Conservation (phyloP, 2,329 filamentous ascomycete species). For the Stagonosporopsis cucurbitacearum region DNA sequence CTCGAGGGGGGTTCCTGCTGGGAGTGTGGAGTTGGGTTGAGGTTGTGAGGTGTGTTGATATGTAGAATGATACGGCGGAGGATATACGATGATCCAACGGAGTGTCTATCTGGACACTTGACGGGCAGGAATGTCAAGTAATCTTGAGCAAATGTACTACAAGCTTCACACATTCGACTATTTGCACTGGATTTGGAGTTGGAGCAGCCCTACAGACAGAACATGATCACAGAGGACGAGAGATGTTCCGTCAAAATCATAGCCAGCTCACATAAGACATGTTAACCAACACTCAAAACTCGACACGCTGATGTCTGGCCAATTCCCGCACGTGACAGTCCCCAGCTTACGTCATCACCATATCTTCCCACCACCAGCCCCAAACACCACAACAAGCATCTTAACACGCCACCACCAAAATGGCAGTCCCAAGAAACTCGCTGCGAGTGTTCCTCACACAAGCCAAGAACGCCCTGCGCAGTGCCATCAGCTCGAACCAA, state of each 20-base stretch:
- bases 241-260: neutral
- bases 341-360: slow-evolving; percentile 15
- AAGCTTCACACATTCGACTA: too few relatives aligned
- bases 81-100: too few relatives aligned
- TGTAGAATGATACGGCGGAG: neutral
- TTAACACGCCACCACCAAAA: slow-evolving; percentile 21
- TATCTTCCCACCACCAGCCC: too few relatives aligned
- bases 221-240: neutral
- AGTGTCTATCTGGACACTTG: too few relatives aligned
- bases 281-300: too few relatives aligned
- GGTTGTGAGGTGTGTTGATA: neutral
- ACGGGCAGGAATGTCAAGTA: too few relatives aligned
- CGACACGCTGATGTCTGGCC: too few relatives aligned
- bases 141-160: too few relatives aligned
- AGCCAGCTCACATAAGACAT: neutral
- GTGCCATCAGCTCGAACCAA: slow-evolving; percentile 48
- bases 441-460: slow-evolving; percentile 55
- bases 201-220: too few relatives aligned
- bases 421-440: slow-evolving; percentile 55
- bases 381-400: neutral
- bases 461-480: slow-evolving; percentile 53
- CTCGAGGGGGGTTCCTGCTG: slow-evolving; percentile 60
- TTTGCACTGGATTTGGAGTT: too few relatives aligned
- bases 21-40: slow-evolving; percentile 57
- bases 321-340: neutral